Percentiles rank a stretch among this genome's conserved stretches.
These are phyloP conservation scores for Plantago rigida DNA, from an alignment of 305 asterid species.

Conservation along the genomic window DNA sequence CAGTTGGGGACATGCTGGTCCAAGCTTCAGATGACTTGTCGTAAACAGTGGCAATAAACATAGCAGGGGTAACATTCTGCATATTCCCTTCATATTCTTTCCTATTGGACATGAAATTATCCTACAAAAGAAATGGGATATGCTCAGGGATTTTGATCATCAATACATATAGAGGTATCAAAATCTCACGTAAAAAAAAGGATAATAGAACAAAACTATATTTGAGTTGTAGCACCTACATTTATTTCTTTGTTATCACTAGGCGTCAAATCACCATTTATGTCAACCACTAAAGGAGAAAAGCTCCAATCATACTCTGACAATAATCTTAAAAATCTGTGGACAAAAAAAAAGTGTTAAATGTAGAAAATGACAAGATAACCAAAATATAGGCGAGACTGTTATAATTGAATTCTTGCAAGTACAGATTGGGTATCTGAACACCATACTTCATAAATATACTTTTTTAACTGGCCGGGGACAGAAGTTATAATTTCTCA, in stretches of 20 bases:
- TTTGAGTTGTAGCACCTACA: slow-evolving; percentile 38
- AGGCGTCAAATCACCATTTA: slow-evolving; percentile 71
- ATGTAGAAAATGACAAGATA: slow-evolving; percentile 5
- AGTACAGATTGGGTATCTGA: slow-evolving; percentile 5
- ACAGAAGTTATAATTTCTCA: not conserved
- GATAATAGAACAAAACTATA: not conserved
- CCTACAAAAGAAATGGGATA: slow-evolving; percentile 36
- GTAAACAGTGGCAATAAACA: slow-evolving; percentile 76
- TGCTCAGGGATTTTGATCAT: slow-evolving; percentile 15
- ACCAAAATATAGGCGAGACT: slow-evolving; percentile 9
- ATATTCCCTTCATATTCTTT: slow-evolving; percentile 44
- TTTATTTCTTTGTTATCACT: slow-evolving; percentile 68
- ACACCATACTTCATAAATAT: not conserved
- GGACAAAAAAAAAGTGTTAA: slow-evolving; percentile 22
- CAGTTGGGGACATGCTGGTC: slow-evolving; percentile 70
- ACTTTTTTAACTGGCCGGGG: not conserved
- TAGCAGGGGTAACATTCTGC: slow-evolving; percentile 49
- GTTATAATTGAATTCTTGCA: not conserved
- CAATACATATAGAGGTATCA: slow-evolving; percentile 13
- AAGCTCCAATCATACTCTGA: slow-evolving; percentile 87
- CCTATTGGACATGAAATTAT: slow-evolving; percentile 53
- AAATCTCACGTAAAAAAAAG: slow-evolving; percentile 8
- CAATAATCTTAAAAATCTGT: slow-evolving; percentile 77
- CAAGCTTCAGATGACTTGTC: slow-evolving; percentile 84
- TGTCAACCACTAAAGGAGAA: slow-evolving; percentile 74